Conservation (phyloP, 805 yeast species). For the Saturnispora serradocipensis region DNA sequence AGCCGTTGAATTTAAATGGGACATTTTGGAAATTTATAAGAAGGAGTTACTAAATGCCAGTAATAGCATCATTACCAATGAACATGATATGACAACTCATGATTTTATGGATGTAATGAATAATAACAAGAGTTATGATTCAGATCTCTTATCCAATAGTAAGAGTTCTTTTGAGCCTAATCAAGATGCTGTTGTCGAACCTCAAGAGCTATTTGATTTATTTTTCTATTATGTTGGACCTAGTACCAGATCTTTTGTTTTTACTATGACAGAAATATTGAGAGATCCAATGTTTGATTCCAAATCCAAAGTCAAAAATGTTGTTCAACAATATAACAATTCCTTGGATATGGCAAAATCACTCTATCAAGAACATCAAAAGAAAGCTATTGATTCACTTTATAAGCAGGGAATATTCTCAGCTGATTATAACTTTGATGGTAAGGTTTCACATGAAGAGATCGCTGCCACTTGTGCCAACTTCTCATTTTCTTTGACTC, state of each 20-base stretch:
- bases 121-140: conserved; percentile 60
- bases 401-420: conserved; percentile 49
- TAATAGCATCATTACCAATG: conserved; percentile 24
- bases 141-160: conserved; percentile 51
- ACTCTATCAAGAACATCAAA: conserved; percentile 48
- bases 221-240: conserved; percentile 67
- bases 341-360: conserved; percentile 45
- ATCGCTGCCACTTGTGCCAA: conserved; percentile 81
- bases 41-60: neutral
- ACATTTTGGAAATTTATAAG: conserved; percentile 28
- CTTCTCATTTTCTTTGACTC: conserved; percentile 55
- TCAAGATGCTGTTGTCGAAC: conserved; percentile 20
- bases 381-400: conserved; percentile 44
- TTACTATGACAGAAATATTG: conserved; percentile 54
- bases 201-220: conserved; percentile 47
- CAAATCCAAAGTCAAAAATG: conserved; percentile 29
- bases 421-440: conserved; percentile 27
- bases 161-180: conserved; percentile 38
- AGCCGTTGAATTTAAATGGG: conserved; percentile 61
- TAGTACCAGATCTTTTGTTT: conserved; percentile 55
- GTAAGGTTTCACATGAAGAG: conserved; percentile 61
- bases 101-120: conserved; percentile 61
- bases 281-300: conserved; percentile 48
- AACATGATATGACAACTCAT: conserved; percentile 22
- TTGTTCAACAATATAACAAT: conserved; percentile 33